Evolutionary conservation across 2,329 filamentous ascomycete genomes (phyloP), one percentile per base, ranked within the genome.

Genomic region (Graphium sp.): DNA sequence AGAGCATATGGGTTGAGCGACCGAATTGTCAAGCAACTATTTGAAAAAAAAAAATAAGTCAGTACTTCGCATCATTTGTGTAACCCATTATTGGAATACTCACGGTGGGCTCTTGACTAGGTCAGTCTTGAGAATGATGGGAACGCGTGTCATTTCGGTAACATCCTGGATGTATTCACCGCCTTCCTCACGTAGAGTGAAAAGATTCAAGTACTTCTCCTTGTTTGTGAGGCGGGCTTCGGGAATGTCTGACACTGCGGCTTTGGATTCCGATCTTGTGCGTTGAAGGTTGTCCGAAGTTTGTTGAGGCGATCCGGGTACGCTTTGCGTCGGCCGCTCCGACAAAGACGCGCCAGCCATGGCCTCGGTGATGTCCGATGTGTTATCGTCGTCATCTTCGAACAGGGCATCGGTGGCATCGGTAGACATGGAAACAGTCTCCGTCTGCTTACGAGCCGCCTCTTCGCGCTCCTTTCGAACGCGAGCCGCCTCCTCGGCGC

Each of bases 31-130:
- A 85, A 53, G 60, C 79, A 85, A 41, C 78, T 84, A 29, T 9
- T 28, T n/a, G 18, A 21, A 28, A 19, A 24, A 1, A 21, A 12
- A 21, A 21, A 26, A 14, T n/a, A n/a, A n/a, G n/a, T n/a, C n/a
- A n/a, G n/a, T n/a, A n/a, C n/a, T n/a, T n/a, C n/a, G n/a, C n/a
- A n/a, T n/a, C n/a, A n/a, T n/a, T 7, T 32, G 14, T 6, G 24
- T 12, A 15, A 26, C 11, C 24, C n/a, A 15, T 9, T 18, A 21
- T 20, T 24, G 17, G 13, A 20, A 26, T 33, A 87, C 89, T 74
- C 79, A 98, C 85, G 89, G 89, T 58, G 89, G 89, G 60, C 87
- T 95, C 80, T 98, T 98, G 58, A 67, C 82, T 45, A 98, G 69
- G 58, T 98, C 89, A 39, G 89, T 95, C 74, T 93, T 95, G 46